These are phyloP conservation scores for Lumnitzera littorea DNA, from an alignment of 345 rosid genomes.

Conservation along the genomic window DNA sequence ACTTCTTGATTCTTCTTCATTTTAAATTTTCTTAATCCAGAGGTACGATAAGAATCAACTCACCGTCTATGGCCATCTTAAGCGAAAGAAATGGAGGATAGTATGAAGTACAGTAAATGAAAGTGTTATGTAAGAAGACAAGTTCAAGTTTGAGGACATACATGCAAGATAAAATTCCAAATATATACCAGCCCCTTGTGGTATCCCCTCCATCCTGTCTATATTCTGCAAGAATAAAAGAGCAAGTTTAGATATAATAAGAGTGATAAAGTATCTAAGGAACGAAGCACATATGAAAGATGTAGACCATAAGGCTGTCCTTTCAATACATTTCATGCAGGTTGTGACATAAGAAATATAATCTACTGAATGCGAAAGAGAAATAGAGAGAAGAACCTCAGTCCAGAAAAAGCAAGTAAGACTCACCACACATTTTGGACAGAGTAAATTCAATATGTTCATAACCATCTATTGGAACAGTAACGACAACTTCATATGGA, in stretches of 20 bases:
- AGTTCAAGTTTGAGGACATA: conserved; percentile 15
- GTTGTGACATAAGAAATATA: too few relatives aligned
- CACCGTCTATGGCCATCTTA: too few relatives aligned
- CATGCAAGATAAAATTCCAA: conserved; percentile 90
- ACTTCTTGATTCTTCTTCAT: too few relatives aligned
- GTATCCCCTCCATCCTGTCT: conserved; percentile 53
- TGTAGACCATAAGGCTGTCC: too few relatives aligned
- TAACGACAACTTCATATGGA: conserved; percentile 73
- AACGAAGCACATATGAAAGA: too few relatives aligned
- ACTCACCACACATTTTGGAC: conserved; percentile 81
- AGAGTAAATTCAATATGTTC: conserved; percentile 77
- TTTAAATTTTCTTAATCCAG: too few relatives aligned
- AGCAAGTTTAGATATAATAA: not conserved
- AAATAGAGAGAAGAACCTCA: not conserved
- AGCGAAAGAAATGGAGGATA: too few relatives aligned
- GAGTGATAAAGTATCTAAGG: too few relatives aligned
- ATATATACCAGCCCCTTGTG: conserved; percentile 80
- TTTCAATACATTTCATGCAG: too few relatives aligned
- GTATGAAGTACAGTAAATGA: not conserved
- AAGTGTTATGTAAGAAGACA: not conserved
- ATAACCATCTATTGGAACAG: conserved; percentile 71
- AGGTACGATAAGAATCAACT: too few relatives aligned
- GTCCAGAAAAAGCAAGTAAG: conserved; percentile 2
- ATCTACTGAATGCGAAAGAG: not conserved
- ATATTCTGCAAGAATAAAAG: conserved; percentile 40